Evolutionary conservation across 345 rosid species (phyloP).

Genomic region (Mallotus nudiflorus): DNA sequence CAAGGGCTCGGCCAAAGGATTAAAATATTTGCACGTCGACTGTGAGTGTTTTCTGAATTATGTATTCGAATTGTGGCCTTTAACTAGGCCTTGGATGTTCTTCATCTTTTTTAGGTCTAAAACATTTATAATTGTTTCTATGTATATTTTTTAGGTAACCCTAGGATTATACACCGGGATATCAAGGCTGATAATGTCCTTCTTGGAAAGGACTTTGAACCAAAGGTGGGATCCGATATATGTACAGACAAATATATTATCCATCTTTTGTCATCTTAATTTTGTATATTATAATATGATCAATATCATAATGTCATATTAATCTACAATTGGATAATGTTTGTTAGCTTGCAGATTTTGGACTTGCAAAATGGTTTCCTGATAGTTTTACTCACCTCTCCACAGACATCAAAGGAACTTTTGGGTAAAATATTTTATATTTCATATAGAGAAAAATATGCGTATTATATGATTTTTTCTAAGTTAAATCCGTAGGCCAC

Average conservation of each 20-base stretch:
- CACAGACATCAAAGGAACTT: not conserved
- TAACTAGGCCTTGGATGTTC: not conserved
- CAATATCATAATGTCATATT: not conserved
- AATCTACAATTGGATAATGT: not conserved
- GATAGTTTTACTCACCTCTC: not conserved
- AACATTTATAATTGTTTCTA: not conserved
- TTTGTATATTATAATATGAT: not conserved
- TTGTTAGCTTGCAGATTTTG: constrained; percentile 10
- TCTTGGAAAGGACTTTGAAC: constrained; percentile 23
- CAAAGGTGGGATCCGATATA: constrained; percentile 16
- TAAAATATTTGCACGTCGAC: constrained; percentile 17
- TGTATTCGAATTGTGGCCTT: not conserved
- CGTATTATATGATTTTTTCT: too few species aligned
- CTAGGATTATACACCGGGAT: constrained; percentile 26
- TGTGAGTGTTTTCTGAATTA: constrained; percentile 12
- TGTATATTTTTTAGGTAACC: constrained; percentile 12
- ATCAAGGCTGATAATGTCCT: constrained; percentile 26
- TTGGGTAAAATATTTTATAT: not conserved
- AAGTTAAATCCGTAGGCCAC: too few species aligned
- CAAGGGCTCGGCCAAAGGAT: constrained; percentile 17
- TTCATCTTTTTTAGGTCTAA: not conserved
- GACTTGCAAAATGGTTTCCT: not conserved
- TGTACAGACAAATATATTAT: not conserved
- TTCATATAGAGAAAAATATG: too few species aligned
- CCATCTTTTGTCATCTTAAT: not conserved